These are phyloP conservation scores for Rossbeevera mucosa DNA, from an alignment of 768 basidiomycete genomes.

Conservation along the genomic window DNA sequence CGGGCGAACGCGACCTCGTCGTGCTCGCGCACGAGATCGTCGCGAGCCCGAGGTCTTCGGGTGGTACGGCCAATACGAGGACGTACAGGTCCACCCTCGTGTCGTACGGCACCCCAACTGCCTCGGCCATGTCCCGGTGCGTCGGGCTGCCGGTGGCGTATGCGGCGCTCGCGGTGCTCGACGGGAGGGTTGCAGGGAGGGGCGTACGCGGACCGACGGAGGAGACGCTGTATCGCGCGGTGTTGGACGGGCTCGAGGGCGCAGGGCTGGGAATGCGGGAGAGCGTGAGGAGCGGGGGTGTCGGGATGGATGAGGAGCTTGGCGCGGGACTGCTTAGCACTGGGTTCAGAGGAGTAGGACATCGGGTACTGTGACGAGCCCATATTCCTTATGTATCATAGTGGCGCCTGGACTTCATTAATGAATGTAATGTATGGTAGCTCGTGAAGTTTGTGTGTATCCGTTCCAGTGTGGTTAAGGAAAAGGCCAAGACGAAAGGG, in stretches of 20 bases:
- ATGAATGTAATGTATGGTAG: too few species aligned
- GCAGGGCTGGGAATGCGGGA: constrained; percentile 41
- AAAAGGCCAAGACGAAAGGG: too few species aligned
- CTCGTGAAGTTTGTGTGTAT: too few species aligned
- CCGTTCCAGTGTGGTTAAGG: too few species aligned
- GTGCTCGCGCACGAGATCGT: constrained; percentile 81
- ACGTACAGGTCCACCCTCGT: constrained; percentile 66
- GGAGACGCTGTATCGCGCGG: constrained; percentile 52
- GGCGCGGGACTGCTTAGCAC: constrained; percentile 17
- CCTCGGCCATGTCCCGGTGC: constrained; percentile 86
- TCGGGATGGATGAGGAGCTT: constrained; percentile 44
- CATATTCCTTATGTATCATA: too few species aligned
- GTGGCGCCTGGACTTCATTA: too few species aligned
- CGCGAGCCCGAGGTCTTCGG: too few species aligned
- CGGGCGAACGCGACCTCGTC: constrained; percentile 80
- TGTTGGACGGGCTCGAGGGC: constrained; percentile 57
- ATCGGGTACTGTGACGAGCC: too few species aligned
- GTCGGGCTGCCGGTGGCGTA: constrained; percentile 88
- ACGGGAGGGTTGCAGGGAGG: constrained; percentile 47
- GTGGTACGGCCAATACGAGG: too few species aligned
- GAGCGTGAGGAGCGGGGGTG: constrained; percentile 31
- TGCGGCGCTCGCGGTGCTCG: constrained; percentile 66
- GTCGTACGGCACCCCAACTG: constrained; percentile 51
- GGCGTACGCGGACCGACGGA: constrained; percentile 72
- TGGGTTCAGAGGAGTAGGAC: too few species aligned